Percentiles rank a stretch among this genome's conserved stretches.
Evolutionary conservation across 1,139 yeast species (phyloP).

Genomic region (Zygosaccharomyces sapae): DNA sequence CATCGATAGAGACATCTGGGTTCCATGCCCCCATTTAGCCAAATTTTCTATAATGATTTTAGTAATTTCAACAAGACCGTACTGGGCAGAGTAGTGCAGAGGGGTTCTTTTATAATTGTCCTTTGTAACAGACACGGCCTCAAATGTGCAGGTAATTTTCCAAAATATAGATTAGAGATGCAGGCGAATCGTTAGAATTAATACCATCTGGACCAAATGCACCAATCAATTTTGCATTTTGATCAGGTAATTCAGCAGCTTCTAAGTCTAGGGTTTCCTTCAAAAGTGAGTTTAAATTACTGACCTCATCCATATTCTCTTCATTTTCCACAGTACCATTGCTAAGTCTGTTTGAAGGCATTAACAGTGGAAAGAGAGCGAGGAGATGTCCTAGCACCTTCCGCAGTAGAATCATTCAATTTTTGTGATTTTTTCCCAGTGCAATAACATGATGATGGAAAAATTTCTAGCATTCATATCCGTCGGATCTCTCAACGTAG

Average conservation of each 20-base stretch:
- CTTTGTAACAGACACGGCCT: conserved; percentile 54
- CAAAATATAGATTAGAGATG: conserved; percentile 52
- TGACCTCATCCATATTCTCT: conserved; percentile 5
- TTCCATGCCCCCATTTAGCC: conserved; percentile 51
- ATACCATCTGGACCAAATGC: conserved; percentile 66
- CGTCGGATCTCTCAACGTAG: conserved; percentile 54
- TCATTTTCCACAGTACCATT: background rate
- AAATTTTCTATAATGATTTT: conserved; percentile 51
- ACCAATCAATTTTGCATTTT: conserved; percentile 41
- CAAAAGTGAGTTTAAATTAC: conserved; percentile 12
- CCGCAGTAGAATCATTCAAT: conserved; percentile 4
- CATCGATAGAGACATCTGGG: conserved; percentile 52
- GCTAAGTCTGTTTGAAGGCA: background rate
- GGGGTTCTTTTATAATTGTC: conserved; percentile 84
- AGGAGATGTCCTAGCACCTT: too few relatives aligned
- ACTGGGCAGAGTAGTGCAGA: conserved; percentile 84
- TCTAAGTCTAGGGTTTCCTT: conserved; percentile 36
- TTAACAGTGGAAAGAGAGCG: background rate
- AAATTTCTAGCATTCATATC: conserved; percentile 82
- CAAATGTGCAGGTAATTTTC: conserved; percentile 50
- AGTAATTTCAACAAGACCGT: conserved; percentile 68
- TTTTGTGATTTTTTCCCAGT: conserved; percentile 52
- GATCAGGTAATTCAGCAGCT: conserved; percentile 51
- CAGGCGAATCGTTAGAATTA: conserved; percentile 50
- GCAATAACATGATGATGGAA: conserved; percentile 78